phyloP scores from a whole-genome alignment of 2,329 filamentous ascomycete species.

The Alternaria atra region DNA sequence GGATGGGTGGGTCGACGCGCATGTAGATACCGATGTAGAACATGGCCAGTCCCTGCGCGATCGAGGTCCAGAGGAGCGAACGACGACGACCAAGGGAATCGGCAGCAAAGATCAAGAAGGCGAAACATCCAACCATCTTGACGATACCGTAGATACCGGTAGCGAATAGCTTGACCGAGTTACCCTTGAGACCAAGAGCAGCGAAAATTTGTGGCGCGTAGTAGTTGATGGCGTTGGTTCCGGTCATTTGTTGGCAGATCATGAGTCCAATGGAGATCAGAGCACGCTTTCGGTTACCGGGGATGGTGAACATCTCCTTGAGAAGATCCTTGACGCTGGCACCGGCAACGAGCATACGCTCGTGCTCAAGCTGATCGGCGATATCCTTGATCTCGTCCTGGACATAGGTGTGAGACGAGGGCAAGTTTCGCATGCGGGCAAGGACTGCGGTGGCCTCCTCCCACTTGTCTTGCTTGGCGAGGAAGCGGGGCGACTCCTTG shows the following conservation, averaged over 20 bases:
- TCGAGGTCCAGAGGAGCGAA: conserved; percentile 70
- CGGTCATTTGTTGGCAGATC: conserved; percentile 79
- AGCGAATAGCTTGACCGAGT: conserved; percentile 70
- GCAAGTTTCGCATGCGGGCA: conserved; percentile 64
- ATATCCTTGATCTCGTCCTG: conserved; percentile 50
- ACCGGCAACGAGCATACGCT: conserved; percentile 66
- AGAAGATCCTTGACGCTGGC: conserved; percentile 54
- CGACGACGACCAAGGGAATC: conserved; percentile 74
- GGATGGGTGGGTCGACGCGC: conserved; percentile 66
- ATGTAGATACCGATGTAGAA: conserved; percentile 77
- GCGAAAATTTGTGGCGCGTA: conserved; percentile 76
- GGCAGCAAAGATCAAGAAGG: conserved; percentile 72
- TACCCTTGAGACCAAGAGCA: conserved; percentile 68
- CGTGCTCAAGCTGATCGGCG: conserved; percentile 57
- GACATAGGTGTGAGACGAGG: conserved; percentile 47
- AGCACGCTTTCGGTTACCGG: conserved; percentile 67
- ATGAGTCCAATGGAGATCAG: conserved; percentile 70
- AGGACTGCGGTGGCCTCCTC: conserved; percentile 68
- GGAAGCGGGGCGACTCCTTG: conserved; percentile 73
- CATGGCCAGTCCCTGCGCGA: conserved; percentile 70
- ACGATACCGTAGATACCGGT: conserved; percentile 78
- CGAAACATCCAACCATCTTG: conserved; percentile 70
- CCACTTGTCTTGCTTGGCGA: conserved; percentile 73
- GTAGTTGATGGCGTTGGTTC: conserved; percentile 63
- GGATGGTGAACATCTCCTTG: conserved; percentile 56